Evolutionary conservation across 768 basidiomycete genomes (phyloP).

Genomic region (Tylopilus subfusipes): DNA sequence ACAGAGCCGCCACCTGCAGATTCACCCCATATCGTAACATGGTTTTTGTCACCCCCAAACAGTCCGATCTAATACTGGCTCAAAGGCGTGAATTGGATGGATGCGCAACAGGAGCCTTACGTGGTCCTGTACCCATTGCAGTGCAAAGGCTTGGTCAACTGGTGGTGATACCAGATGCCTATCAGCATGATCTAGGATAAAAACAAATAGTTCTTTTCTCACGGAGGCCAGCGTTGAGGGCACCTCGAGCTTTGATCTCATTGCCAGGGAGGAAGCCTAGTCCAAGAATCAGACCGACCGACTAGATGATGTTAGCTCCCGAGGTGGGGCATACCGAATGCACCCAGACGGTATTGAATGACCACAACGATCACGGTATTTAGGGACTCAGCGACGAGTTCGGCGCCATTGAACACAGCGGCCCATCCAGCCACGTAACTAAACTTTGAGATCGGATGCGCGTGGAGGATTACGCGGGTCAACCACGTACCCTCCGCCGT

Average conservation of each 20-base stretch:
- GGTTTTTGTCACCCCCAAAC: too few relatives aligned
- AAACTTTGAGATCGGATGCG: background rate
- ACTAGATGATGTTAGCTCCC: background rate
- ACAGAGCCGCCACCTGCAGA: too few relatives aligned
- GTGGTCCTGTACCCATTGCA: too few relatives aligned
- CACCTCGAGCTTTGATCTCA: background rate
- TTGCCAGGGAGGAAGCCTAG: slow-evolving; percentile 3
- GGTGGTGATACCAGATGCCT: too few relatives aligned
- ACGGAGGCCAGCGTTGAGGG: too few relatives aligned
- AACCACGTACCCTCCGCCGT: slow-evolving; percentile 4
- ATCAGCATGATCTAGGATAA: too few relatives aligned
- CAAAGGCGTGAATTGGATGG: too few relatives aligned
- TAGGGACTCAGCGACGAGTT: slow-evolving; percentile 2
- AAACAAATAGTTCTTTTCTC: too few relatives aligned
- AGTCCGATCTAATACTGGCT: too few relatives aligned
- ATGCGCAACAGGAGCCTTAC: too few relatives aligned
- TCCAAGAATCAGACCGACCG: background rate
- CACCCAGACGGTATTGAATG: slow-evolving; percentile 10
- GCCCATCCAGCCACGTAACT: background rate
- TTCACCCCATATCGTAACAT: too few relatives aligned
- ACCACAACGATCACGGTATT: slow-evolving; percentile 3
- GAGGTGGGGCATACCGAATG: background rate
- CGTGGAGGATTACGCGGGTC: background rate
- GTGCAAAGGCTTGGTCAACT: too few relatives aligned
- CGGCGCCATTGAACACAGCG: background rate